Evolutionary conservation across 495 filamentous ascomycete genomes (phyloP).

Genomic region (Friedmanniomyces simplex): DNA sequence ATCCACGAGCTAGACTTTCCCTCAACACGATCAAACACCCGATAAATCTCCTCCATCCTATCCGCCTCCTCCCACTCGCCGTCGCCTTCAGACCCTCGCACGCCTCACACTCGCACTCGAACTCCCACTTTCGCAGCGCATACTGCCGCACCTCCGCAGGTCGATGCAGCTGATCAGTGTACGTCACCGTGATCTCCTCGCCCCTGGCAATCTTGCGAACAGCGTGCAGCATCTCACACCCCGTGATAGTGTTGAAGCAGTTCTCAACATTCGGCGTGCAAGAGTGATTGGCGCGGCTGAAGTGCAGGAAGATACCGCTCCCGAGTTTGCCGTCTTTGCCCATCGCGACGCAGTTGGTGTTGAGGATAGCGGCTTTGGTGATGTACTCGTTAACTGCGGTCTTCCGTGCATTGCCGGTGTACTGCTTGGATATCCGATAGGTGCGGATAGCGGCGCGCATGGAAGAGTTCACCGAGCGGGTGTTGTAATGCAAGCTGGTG

Average conservation of each 20-base stretch:
- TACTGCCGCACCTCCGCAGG: conserved; percentile 9
- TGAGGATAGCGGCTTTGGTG: conserved; percentile 22
- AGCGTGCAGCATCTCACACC: conserved; percentile 21
- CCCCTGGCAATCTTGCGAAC: conserved; percentile 22
- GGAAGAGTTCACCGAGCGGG: conserved; percentile 15
- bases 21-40: not conserved
- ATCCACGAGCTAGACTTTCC: not conserved
- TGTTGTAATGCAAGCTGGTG: conserved; percentile 18
- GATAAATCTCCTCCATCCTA: not conserved
- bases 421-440: not conserved
- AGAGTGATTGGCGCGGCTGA: conserved; percentile 27
- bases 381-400: conserved; percentile 15
- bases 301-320: conserved; percentile 20
- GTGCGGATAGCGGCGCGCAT: conserved; percentile 15
- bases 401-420: conserved; percentile 14
- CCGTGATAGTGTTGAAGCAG: conserved; percentile 22
- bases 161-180: conserved; percentile 6
- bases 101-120: conserved; percentile 23
- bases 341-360: conserved; percentile 23
- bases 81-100: conserved; percentile 9
- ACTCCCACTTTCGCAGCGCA: not conserved
- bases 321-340: conserved; percentile 12
- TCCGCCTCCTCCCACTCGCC: conserved; percentile 2
- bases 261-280: conserved; percentile 29
- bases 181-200: conserved; percentile 26